Conservation (phyloP, 225 moss, liverwort and hornwort genomes). For the Anthoceros angustus region DNA sequence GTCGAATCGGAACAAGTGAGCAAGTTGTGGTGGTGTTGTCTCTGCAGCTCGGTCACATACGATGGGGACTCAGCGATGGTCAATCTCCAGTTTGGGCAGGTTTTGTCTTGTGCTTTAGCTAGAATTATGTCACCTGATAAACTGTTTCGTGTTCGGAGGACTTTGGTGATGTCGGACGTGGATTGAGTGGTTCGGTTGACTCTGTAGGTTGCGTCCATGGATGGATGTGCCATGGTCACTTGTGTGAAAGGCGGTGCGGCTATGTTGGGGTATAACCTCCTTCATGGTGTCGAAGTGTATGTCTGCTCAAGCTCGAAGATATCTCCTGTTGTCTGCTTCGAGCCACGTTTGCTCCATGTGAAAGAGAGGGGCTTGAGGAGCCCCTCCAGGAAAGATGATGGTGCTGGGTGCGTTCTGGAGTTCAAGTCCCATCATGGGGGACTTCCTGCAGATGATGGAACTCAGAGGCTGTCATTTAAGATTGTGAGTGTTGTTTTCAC, state of each 20-base stretch:
- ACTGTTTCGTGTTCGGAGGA: background rate
- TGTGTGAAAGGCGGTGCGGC: conserved; percentile 13
- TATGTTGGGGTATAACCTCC: conserved; percentile 65
- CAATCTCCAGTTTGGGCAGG: too few relatives aligned
- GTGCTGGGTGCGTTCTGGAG: conserved; percentile 21
- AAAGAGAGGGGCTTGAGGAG: conserved; percentile 1
- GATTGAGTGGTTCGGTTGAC: background rate
- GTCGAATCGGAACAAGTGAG: too few relatives aligned
- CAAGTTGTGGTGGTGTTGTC: too few relatives aligned
- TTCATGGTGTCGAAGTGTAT: conserved; percentile 47
- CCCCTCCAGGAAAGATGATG: background rate
- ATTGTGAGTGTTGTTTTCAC: conserved; percentile 15
- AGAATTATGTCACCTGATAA: background rate
- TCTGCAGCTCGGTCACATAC: too few relatives aligned
- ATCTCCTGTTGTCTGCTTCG: conserved; percentile 49
- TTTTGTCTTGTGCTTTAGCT: too few relatives aligned
- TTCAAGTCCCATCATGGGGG: conserved; percentile 21
- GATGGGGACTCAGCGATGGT: too few relatives aligned
- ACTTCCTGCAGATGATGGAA: conserved; percentile 5
- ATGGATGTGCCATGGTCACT: conserved; percentile 1
- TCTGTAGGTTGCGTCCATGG: background rate
- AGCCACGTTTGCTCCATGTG: conserved; percentile 19
- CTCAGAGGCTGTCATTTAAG: conserved; percentile 19
- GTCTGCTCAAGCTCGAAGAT: conserved; percentile 81
- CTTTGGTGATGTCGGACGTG: background rate